Base-by-base conservation (phyloP, 352 stramenopile genomes). In the Phytophthora ohioensis region DNA sequence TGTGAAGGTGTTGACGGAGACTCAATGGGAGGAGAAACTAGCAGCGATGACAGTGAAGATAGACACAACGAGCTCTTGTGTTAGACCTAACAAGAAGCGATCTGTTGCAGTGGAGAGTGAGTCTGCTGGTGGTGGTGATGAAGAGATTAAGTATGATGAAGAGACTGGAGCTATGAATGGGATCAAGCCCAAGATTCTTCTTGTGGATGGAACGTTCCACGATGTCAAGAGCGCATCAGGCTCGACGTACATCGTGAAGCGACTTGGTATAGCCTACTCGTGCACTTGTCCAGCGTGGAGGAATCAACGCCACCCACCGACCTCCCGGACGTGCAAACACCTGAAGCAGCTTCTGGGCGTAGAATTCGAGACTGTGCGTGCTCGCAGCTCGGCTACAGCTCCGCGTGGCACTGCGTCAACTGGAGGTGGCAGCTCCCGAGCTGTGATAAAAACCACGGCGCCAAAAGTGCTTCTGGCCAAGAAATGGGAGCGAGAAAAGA, bases 251-350 rank as follows among this genome's bases (percentile, higher is more conserved):
- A 55, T 83, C 21, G 73, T 81, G 57, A 87, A 88, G 64, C 76
- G 78, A 10, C 17, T 84, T 4, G 83, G 83, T 3, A 78, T 56
- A 35, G 71, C 75, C 30, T 92, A 91, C 59, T 79, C 76, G 17
- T 92, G 85, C 64, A 91, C 54, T 38, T 92, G 85, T 47, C 84
- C 83, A 8, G 82, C 83, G n/a, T 92, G 85, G 85, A 73, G 76
- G 2, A 90, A 88, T 67, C 85, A 92, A 49, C 76, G 78, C 47
- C 59, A 80, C 21, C 71, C 79, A 2, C 76, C 80, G 9, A 84
- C 69, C 7, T 67, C 69, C 0, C 73, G 85, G 12, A 91, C 83
- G 1, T 92, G 85, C 56, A 92, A 92, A 56, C 85, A 92, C 57
- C 53, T 92, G 34, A 84, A 85, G 47, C 45, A 82, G 52, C 49